A percentile compares a stretch with the other conserved stretches of the same genome.
These are phyloP conservation scores for Osmozyma mogii DNA, from an alignment of 805 yeast genomes.

Conservation along the genomic window DNA sequence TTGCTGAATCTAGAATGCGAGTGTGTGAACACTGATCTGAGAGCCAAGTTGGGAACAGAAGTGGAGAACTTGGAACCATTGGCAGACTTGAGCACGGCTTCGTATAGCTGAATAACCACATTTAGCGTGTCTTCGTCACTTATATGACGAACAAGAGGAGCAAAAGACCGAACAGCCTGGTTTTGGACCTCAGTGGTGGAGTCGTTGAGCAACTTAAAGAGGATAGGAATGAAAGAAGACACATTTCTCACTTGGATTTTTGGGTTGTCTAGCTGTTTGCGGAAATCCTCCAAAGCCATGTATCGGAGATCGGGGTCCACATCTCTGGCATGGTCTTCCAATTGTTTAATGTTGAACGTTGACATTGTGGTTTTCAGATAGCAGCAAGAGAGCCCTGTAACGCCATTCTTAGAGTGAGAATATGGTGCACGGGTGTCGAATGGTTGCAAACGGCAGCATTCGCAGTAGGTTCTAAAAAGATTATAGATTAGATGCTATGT, in stretches of 20 bases:
- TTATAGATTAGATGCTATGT: too few relatives aligned
- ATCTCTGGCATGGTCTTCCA: slow-evolving; percentile 43
- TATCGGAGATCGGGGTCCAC: slow-evolving; percentile 77
- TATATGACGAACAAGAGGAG: slow-evolving; percentile 35
- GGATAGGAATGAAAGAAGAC: slow-evolving; percentile 28
- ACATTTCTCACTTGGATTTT: slow-evolving; percentile 17
- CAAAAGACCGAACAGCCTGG: slow-evolving; percentile 46
- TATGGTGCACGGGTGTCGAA: slow-evolving; percentile 3
- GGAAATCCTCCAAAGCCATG: slow-evolving; percentile 77
- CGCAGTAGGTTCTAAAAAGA: too few relatives aligned
- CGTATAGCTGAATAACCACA: slow-evolving; percentile 23
- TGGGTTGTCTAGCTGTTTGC: slow-evolving; percentile 29
- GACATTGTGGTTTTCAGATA: slow-evolving; percentile 6
- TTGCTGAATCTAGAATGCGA: slow-evolving; percentile 19
- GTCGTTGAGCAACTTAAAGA: slow-evolving; percentile 46
- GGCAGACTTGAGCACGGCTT: slow-evolving; percentile 10
- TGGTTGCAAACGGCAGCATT: too few relatives aligned
- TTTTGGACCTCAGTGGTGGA: slow-evolving; percentile 17
- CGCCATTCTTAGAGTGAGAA: too few relatives aligned
- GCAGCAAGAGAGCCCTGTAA: background rate
- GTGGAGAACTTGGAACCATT: slow-evolving; percentile 29
- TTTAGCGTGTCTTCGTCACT: slow-evolving; percentile 21
- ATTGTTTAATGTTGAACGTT: slow-evolving; percentile 17
- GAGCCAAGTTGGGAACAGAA: slow-evolving; percentile 46
- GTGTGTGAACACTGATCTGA: slow-evolving; percentile 34